phyloP scores from a whole-genome alignment of 2,329 filamentous ascomycete species.

The Aspergillus sp. region DNA sequence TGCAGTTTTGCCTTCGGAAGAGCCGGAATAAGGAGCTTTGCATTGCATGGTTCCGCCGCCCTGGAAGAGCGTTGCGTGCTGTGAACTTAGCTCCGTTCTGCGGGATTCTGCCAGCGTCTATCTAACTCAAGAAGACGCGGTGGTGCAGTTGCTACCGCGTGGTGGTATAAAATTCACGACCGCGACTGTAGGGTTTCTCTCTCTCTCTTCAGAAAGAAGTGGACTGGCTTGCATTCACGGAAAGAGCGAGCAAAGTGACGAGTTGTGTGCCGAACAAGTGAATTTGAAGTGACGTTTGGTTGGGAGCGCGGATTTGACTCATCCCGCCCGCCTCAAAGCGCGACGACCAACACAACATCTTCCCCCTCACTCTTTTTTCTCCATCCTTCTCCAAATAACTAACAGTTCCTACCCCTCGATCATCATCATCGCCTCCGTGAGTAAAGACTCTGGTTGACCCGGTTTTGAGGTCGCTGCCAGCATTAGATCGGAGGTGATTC shows the following conservation, averaged over 20 bases:
- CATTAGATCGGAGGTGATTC: background rate
- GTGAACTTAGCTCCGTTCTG: background rate
- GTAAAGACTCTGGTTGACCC: too few relatives aligned
- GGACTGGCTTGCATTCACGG: too few relatives aligned
- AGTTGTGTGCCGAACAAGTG: background rate
- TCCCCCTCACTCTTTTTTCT: conserved; percentile 15
- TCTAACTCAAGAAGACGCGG: background rate
- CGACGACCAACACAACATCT: background rate
- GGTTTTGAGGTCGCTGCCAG: background rate
- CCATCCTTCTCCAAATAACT: conserved; percentile 6
- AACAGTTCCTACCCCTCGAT: background rate
- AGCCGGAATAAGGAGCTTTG: conserved; percentile 7
- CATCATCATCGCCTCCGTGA: background rate
- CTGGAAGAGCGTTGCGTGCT: background rate
- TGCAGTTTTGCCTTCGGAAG: background rate
- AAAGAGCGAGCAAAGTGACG: background rate
- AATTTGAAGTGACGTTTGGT: conserved; percentile 2
- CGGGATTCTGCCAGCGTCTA: background rate
- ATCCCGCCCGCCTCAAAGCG: conserved; percentile 14
- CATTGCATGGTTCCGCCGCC: conserved; percentile 6
- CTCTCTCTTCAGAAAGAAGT: too few relatives aligned
- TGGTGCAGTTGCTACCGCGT: background rate
- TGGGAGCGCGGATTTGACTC: conserved; percentile 19
- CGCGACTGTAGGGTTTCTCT: background rate
- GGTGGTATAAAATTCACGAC: background rate